Evolutionary conservation across 1,284 basidiomycete species (phyloP), one percentile per base, ranked within the genome.

Genomic region (Grifola frondosa): DNA sequence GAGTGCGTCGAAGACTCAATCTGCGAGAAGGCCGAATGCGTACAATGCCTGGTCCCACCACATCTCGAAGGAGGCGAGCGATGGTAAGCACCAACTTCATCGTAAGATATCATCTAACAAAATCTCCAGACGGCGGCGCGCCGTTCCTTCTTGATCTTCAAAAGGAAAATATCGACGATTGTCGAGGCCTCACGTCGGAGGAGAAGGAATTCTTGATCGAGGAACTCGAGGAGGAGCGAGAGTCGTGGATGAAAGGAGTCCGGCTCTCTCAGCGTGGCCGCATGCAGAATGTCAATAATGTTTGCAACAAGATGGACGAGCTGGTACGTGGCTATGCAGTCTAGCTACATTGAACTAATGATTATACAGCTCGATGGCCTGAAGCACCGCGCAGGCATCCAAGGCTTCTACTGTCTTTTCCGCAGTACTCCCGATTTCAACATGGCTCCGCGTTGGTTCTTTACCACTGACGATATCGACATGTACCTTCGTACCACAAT

Each of bases 41-140:
- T 37, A 37, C 36, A 37, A 37, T 23, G 36, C 36, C 12, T 37
- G 23, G 23, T 28, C 30, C 16, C 36, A 37, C 20, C 36, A 37
- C 13, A n/a, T 16, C 25, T 8, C 36, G n/a, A 15, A 28, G 33
- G 17, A 34, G 13, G 31, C 21, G 33, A 22, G 24, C 33, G 15
- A 34, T 13, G 42, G 47, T 49, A 11, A 6, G 16, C 24, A 17
- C 19, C 36, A 6, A 28, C 3, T 28, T 25, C n/a, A n/a, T n/a
- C n/a, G n/a, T 6, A 9, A 19, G 23, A 28, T 19, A 19, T 13
- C n/a, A n/a, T n/a, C n/a, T n/a, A n/a, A n/a, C n/a, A n/a, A n/a
- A n/a, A n/a, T n/a, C n/a, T n/a, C n/a, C n/a, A n/a, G n/a, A n/a
- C n/a, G n/a, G n/a, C n/a, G n/a, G n/a, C n/a, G n/a, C n/a, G n/a